These are phyloP conservation scores for Theobroma cacao DNA, from an alignment of 345 rosid species.

Conservation along the genomic window DNA sequence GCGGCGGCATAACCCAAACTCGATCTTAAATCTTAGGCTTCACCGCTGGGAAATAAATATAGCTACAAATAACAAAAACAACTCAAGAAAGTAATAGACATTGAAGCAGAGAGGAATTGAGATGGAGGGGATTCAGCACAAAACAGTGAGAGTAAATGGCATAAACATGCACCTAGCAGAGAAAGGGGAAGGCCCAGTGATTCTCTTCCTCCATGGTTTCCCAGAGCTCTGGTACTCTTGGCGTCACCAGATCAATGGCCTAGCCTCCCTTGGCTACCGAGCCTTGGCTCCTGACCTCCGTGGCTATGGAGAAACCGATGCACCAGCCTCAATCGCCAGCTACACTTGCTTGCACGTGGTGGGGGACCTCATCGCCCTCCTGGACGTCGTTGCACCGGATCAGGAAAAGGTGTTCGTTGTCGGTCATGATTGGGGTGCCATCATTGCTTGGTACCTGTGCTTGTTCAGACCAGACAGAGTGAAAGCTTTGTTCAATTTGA, in stretches of 20 bases:
- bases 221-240: constrained; percentile 77
- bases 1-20: no score
- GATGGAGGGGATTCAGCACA: constrained; percentile 16
- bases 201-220: constrained; percentile 65
- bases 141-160: neutral
- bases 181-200: constrained; percentile 57
- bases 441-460: constrained; percentile 46
- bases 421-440: constrained; percentile 71
- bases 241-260: constrained; percentile 61
- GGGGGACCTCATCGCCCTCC: constrained; percentile 51
- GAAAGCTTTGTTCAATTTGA: constrained; percentile 44
- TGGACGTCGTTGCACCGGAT: constrained; percentile 40
- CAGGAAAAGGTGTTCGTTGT: constrained; percentile 64
- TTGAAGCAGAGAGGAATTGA: neutral
- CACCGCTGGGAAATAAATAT: no score
- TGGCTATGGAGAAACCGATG: constrained; percentile 59
- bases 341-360: constrained; percentile 50
- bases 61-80: neutral
- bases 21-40: no score
- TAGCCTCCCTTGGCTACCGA: constrained; percentile 55
- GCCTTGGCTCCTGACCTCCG: constrained; percentile 70
- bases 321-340: constrained; percentile 40
- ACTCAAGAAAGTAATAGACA: neutral
- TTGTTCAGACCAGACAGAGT: constrained; percentile 53
- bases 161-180: constrained; percentile 38